These are phyloP conservation scores for Rhodomyrtus tomentosa DNA, from an alignment of 345 rosid genomes.

Conservation along the genomic window DNA sequence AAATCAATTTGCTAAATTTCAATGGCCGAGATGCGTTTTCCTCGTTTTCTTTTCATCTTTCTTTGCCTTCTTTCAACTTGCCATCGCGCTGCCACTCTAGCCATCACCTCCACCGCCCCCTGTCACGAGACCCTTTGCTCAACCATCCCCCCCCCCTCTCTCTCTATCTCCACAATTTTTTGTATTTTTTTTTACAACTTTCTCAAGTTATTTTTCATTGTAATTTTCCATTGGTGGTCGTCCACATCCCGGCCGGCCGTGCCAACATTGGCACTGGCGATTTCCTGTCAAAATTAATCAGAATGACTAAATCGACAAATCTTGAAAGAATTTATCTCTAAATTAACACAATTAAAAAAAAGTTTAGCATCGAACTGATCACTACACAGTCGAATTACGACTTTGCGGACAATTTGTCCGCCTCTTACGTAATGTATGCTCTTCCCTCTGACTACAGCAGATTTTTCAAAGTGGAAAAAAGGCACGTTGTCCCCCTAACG, in stretches of 20 bases:
- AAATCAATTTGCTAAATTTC: too few relatives aligned
- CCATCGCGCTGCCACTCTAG: not conserved
- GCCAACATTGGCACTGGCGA: accelerated
- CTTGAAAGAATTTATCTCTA: accelerated
- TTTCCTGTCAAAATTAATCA: not conserved
- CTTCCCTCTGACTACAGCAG: not conserved
- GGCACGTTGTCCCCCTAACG: not conserved
- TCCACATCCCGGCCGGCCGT: accelerated
- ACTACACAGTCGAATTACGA: accelerated
- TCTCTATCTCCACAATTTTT: not conserved
- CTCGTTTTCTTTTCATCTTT: too few relatives aligned
- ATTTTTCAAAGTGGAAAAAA: not conserved
- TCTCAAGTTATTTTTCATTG: not conserved
- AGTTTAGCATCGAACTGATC: accelerated
- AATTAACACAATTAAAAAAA: not conserved
- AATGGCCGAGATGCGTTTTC: too few relatives aligned
- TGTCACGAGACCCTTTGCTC: not conserved
- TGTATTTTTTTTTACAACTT: too few relatives aligned
- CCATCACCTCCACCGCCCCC: not conserved
- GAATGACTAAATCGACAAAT: not conserved
- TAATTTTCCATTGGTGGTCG: accelerated
- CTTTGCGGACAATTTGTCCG: not conserved
- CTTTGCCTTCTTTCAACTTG: not conserved
- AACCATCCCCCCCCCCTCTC: not conserved
- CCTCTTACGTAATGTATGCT: not conserved